phyloP scores from a whole-genome alignment of 2,329 filamentous ascomycete species.

The Diaporthe velutina region DNA sequence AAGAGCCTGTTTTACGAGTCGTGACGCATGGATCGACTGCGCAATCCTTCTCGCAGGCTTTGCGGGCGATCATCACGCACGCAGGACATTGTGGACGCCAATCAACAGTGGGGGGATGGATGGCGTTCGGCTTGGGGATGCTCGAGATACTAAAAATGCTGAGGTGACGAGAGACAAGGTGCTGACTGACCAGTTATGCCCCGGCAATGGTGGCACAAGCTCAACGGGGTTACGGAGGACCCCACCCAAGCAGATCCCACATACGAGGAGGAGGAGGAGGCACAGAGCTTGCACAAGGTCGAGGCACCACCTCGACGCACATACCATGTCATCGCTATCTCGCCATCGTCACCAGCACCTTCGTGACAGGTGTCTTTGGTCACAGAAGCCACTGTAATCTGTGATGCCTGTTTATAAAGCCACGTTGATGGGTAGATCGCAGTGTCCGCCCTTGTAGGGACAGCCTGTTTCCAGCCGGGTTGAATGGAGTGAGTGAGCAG shows the following conservation, averaged over 20 bases:
- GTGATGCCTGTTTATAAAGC: not conserved
- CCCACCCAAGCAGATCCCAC: conserved; percentile 27
- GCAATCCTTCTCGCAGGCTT: conserved; percentile 8
- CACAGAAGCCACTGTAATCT: not conserved
- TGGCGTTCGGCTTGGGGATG: not conserved
- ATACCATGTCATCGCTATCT: conserved; percentile 5
- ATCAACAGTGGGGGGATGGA: not conserved
- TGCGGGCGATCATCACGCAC: conserved; percentile 23
- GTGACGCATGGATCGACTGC: conserved; percentile 19
- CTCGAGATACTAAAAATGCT: conserved; percentile 13
- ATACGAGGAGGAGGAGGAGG: conserved; percentile 6
- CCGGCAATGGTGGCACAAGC: conserved; percentile 20
- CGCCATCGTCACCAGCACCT: conserved; percentile 4
- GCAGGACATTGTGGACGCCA: conserved; percentile 12
- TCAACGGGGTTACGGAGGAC: conserved; percentile 20
- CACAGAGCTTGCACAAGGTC: conserved; percentile 21
- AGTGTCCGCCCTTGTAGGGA: not conserved
- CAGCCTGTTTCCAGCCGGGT: not conserved
- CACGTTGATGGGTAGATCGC: not conserved
- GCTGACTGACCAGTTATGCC: conserved; percentile 9
- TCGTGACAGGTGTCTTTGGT: not conserved
- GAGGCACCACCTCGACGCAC: conserved; percentile 13
- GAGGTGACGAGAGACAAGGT: conserved; percentile 17
- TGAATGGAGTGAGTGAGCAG: not conserved
- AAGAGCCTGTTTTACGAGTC: conserved; percentile 25